Evolutionary conservation across 1,139 yeast species (phyloP).

Genomic region (Zygoascus sp.): DNA sequence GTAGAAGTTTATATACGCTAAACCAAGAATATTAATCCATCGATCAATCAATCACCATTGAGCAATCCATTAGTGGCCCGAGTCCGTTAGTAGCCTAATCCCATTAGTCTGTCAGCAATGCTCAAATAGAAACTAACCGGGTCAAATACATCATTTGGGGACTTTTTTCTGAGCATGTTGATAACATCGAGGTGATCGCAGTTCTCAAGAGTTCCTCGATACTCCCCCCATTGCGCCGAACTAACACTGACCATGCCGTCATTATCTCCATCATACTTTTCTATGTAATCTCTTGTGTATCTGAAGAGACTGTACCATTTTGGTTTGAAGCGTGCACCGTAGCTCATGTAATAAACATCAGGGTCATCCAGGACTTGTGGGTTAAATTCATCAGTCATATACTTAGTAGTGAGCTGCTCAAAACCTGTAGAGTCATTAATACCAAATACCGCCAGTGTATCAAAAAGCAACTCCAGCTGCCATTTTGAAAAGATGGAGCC

Average conservation of each 20-base stretch:
- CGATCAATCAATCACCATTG: no score
- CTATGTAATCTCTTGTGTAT: constrained; percentile 58
- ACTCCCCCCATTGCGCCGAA: constrained; percentile 80
- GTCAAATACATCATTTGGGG: constrained; percentile 49
- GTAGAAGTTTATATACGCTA: background rate
- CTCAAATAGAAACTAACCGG: constrained; percentile 72
- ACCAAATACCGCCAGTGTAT: constrained; percentile 17
- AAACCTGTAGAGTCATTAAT: constrained; percentile 26
- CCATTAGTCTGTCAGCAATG: constrained; percentile 65
- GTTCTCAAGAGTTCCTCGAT: constrained; percentile 68
- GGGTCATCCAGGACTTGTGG: constrained; percentile 50
- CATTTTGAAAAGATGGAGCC: constrained; percentile 10
- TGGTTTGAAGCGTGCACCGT: constrained; percentile 72
- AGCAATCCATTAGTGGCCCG: no score
- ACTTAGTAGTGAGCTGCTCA: constrained; percentile 48
- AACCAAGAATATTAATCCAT: background rate
- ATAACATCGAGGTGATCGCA: constrained; percentile 85
- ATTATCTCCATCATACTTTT: constrained; percentile 50
- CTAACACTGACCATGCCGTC: constrained; percentile 83
- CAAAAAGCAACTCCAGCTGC: constrained; percentile 13
- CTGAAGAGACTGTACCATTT: constrained; percentile 57
- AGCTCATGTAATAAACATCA: constrained; percentile 67
- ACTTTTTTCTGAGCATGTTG: constrained; percentile 37
- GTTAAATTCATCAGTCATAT: constrained; percentile 52
- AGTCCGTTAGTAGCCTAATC: constrained; percentile 50